Base-by-base conservation (phyloP, 164 flowering plant genomes). In the Chimonanthus praecox region DNA sequence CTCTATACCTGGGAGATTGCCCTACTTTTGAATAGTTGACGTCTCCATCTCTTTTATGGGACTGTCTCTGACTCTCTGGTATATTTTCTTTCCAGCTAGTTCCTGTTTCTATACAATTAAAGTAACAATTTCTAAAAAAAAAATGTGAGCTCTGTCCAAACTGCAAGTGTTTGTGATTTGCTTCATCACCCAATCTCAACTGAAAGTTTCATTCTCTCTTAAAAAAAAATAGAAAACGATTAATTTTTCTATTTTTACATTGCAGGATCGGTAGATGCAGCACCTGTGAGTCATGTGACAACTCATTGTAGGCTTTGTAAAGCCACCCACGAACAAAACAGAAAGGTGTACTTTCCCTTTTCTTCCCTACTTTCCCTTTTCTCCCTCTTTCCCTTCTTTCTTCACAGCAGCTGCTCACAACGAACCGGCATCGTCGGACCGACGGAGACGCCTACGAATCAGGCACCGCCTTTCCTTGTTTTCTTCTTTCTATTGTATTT, bases 261-360 rank as follows among this genome's bases (percentile, higher is more conserved):
- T 60, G 67, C 75, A 76, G 78, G 78, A 76, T 44, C 78, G 21
- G 21, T 75, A 7, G 71, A 61, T 15, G 67, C 78, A 7, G 58
- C 61, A 2, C 78, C 78, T 2, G 78, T 0, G 75, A 76, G 75
- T 76, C 21, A 20, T 20, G 21, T 20, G 21, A 20, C 21, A 20
- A 20, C 21, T 20, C 21, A 20, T 20, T 20, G 21, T 20, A 20
- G 21, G 21, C 21, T 20, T 20, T 20, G 21, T 20, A 20, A 20
- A 20, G 21, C 21, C 21, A 20, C 21, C 21, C 21, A 20, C 21
- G 21, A 20, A 20, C 21, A 20, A 20, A 20, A 20, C 21, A 20
- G 21, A 20, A 20, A 20, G 21, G 21, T 20, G 21, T 20, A 20
- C 21, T 20, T 20, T 20, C 21, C 21, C 21, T 20, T 20, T 20